phyloP scores from a whole-genome alignment of 2,329 filamentous ascomycete species.

The Orbilia oligospora region DNA sequence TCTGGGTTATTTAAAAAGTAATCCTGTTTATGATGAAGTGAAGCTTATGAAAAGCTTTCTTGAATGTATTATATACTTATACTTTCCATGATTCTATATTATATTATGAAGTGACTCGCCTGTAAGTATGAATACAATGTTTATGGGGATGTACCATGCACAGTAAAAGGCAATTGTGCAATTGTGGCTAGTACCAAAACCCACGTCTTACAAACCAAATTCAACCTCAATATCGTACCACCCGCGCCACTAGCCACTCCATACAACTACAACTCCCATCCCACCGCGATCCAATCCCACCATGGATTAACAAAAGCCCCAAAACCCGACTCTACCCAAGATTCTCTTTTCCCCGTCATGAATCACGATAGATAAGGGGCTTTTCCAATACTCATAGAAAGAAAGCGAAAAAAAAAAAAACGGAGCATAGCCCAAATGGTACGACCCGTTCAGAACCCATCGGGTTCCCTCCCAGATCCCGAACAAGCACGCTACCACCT shows the following conservation, averaged over 20 bases:
- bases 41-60: background rate
- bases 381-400: too few species aligned
- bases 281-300: conserved; percentile 14
- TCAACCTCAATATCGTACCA: conserved; percentile 48
- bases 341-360: conserved; percentile 42
- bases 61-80: conserved; percentile 12
- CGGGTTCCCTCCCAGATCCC: conserved; percentile 51
- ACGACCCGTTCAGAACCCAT: conserved; percentile 47
- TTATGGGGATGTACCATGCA: too few species aligned
- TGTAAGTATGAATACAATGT: too few species aligned
- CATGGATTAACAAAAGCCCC: conserved; percentile 10
- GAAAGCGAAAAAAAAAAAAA: too few species aligned
- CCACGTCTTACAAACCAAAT: conserved; percentile 21
- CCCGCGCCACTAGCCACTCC: conserved; percentile 1
- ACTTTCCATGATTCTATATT: too few species aligned
- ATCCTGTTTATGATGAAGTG: background rate
- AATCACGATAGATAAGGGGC: conserved; percentile 59
- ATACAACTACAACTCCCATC: background rate
- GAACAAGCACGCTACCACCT: conserved; percentile 47
- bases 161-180: background rate
- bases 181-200: conserved; percentile 30
- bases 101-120: too few species aligned
- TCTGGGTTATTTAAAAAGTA: background rate
- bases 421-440: conserved; percentile 32
- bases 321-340: background rate